Evolutionary conservation across 495 filamentous ascomycete genomes (phyloP), one percentile per base, ranked within the genome.

Genomic region (Alectoria sarmentosa): DNA sequence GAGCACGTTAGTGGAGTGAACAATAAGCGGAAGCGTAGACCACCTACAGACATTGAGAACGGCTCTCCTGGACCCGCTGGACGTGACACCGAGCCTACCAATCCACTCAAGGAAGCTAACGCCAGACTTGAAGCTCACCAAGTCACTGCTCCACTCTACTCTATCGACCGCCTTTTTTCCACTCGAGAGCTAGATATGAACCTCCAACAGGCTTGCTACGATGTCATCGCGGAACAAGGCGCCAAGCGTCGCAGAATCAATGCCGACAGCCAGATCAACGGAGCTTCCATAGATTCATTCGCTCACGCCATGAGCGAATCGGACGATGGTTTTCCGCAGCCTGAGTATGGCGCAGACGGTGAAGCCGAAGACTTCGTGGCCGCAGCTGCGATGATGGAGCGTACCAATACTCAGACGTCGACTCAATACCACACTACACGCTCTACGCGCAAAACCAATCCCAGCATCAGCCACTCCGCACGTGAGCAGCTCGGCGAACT

Each of bases 81-180:
- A 65, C 77, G 82, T 23, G 73, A 77, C 14, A 66, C 63, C 0
- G 71, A 71, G 41, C 52, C 59, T 55, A 58, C 42, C 77, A 63
- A 62, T 26, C 30, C 58, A 23, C 61, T 61, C 28, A 70, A 66
- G 48, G 67, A 64, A 15, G 48, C 62, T 28, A 60, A 79, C 61
- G 67, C 72, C 4, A 71, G 75, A 54, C 57, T 76, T 19, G 64
- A 70, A 30, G 72, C 74, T 44, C 74, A 77, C 65, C 76, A 82
- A 64, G 72, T 74, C 67, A 67, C 71, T 42, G 74, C 79, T 6
- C 76, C 86, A 52, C 69, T 85, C 1, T 94, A 91, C 75, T 90
- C 88, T 55, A 86, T 98, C 65, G 88, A 96, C 60, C 89, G 91
- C 64, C 84, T 98, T 32, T 97, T 98, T 71, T 96, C 90, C 0